These are phyloP conservation scores for Tripidium arundinaceum DNA, from an alignment of 202 grass and related monocot genomes.

Conservation along the genomic window DNA sequence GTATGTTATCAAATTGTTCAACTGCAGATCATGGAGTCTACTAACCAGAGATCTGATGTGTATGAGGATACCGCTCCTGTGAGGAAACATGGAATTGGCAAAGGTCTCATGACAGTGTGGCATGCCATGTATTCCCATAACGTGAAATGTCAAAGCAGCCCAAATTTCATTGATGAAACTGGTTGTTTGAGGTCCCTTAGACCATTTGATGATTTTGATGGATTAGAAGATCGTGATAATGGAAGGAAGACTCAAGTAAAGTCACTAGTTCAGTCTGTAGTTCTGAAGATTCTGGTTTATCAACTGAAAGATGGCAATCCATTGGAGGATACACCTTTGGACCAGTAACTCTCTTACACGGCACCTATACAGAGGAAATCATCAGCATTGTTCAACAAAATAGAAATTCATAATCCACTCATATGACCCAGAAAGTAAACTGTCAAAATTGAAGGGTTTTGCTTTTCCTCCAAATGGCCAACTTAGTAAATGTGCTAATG, in stretches of 20 bases:
- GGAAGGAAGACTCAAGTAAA: constrained; percentile 39
- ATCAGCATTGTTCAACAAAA: background rate
- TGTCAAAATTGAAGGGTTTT: background rate
- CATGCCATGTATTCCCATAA: constrained; percentile 61
- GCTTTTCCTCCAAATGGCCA: background rate
- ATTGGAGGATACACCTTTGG: constrained; percentile 40
- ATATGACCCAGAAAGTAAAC: background rate
- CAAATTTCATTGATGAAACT: constrained; percentile 59
- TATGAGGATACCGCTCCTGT: constrained; percentile 39
- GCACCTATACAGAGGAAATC: constrained; percentile 40
- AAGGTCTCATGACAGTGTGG: constrained; percentile 99
- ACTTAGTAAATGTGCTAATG: background rate
- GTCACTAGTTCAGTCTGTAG: constrained; percentile 37
- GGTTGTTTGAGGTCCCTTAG: constrained; percentile 59
- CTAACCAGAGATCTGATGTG: constrained; percentile 12
- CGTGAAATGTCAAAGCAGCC: constrained; percentile 36
- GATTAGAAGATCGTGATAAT: constrained; percentile 9
- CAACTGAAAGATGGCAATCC: constrained; percentile 75
- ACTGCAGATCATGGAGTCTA: constrained; percentile 40
- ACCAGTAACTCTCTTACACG: constrained; percentile 45
- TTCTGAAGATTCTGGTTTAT: constrained; percentile 53
- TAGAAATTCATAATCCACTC: background rate
- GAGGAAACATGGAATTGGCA: constrained; percentile 87
- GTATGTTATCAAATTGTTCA: constrained; percentile 15
- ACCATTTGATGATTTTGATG: constrained; percentile 39